Evolutionary conservation across 1,139 yeast genomes (phyloP), one percentile per base, ranked within the genome.

Genomic region (Magnusiomyces starmeri): DNA sequence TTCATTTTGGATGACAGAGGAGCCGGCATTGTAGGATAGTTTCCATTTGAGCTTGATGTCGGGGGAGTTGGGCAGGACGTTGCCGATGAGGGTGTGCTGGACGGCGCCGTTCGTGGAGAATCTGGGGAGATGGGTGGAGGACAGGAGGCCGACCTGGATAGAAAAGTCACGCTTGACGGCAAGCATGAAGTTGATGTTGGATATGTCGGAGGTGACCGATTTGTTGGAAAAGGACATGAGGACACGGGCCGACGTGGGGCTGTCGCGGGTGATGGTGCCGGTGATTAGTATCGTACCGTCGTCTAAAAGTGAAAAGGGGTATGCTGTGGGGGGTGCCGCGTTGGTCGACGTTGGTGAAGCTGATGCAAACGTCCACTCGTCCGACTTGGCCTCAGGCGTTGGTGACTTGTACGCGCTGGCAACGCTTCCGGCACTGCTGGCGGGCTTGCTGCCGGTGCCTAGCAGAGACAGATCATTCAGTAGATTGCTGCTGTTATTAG

Each of bases 161-260:
- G 75, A 77, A 63, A 85, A 80, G 22, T 77, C 66, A 65, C 85
- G 86, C 48, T 97, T 94, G 40, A 85, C 95, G 0, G 97, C 97
- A 51, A 88, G 70, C 65, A 85, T 75, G 63, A 88, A 82, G 60
- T 80, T 80, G 48, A 90, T 69, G 55, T 77, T 75, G 51, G 74
- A 70, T 52, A 80, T 74, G 18, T 57, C 51, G 42, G 64, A 60
- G 24, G 56, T 27, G 60, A 75, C 75, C 54, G 60, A 70, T 18
- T 44, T 70, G 62, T 79, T 81, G 9, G 81, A 68, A 57, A 77
- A 75, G 44, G 58, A 58, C 2, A 75, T 75, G 12, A 80, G 79
- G 41, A 79, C 72, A 34, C 71, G 67, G 4, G 76, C 53, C 16
- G 50, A 29, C 8, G 43, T 24, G 20, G 32, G 40, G 8, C 35